These are phyloP conservation scores for Hypholoma fasciculare DNA, from an alignment of 768 basidiomycete species.

Conservation along the genomic window DNA sequence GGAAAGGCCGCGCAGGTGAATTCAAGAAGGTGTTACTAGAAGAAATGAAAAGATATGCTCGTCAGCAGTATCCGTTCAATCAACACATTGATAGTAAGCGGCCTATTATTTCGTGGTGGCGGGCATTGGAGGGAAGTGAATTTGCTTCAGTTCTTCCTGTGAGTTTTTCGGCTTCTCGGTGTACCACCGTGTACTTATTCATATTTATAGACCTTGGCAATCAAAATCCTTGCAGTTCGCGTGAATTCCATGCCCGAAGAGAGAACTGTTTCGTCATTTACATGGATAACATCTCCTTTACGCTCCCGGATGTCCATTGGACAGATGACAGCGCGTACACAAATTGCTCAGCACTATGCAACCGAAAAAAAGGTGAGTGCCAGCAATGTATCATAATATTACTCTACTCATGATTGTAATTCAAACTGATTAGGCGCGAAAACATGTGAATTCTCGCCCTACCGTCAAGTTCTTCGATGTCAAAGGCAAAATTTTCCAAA, in stretches of 20 bases:
- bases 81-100: slow-evolving; percentile 2
- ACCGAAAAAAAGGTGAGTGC: slow-evolving; percentile 14
- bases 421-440: slow-evolving; percentile 10
- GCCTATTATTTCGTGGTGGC: slow-evolving; percentile 20
- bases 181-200: background rate
- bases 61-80: slow-evolving; percentile 21
- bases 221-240: slow-evolving; percentile 21
- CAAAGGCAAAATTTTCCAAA: slow-evolving; percentile 6
- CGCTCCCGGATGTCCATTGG: slow-evolving; percentile 5
- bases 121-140: slow-evolving; percentile 5
- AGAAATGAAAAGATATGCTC: slow-evolving; percentile 18
- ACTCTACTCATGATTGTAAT: background rate
- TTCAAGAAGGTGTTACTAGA: slow-evolving; percentile 15
- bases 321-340: slow-evolving; percentile 13
- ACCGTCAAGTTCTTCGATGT: slow-evolving; percentile 9
- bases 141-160: slow-evolving; percentile 25
- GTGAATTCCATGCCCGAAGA: slow-evolving; percentile 35
- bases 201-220: background rate
- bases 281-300: slow-evolving; percentile 22
- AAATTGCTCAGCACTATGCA: slow-evolving; percentile 20
- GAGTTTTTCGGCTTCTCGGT: slow-evolving; percentile 13
- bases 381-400: background rate
- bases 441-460: background rate
- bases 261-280: slow-evolving; percentile 26
- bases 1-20: slow-evolving; percentile 15